Evolutionary conservation across 306 rosid genomes (phyloP), one percentile per base, ranked within the genome.

Genomic region (Citrullus amarus): DNA sequence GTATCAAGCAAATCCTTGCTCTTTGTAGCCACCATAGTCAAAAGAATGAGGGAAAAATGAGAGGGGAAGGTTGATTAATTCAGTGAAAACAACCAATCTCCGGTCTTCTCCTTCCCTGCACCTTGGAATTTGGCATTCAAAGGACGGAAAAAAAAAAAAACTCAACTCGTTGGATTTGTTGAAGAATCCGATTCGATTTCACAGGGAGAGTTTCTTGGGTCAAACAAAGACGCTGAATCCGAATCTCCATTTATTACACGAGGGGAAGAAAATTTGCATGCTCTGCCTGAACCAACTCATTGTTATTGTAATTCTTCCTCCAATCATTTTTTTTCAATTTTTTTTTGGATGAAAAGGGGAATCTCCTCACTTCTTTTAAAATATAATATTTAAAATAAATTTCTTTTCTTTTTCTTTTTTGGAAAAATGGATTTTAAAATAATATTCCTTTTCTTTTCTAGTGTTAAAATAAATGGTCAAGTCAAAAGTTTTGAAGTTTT

Each of bases 1-100:
- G 97, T 91, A 79, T 95, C 98, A 53, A 63, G 74, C 28, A 87
- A 81, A 60, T 32, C 87, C 34, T 15, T 77, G 5, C 79, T 88
- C 25, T 87, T 81, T n/a, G 32, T 11, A 6, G 22, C 53, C 60
- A 25, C 78, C 78, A 59, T 81, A 48, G 48, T 6, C 30, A 32
- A 22, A 41, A 51, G 77, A 79, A 75, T 1, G 16, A 41, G 41
- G 69, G 2, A 74, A 25, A 25, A 83, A 16, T 20, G 66, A 38
- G 82, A 61, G 10, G 9, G 9, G 48, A 46, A 7, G 68, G 20
- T 67, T n/a, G 83, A 28, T 75, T 17, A n/a, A 46, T 20, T 39
- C 62, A 58, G 39, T 53, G 63, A 53, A 48, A 34, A 57, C 3
- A 41, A 65, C 32, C 75, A 77, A 38, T 58, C 82, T 81, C 50